These are phyloP conservation scores for Oidiodendron maius DNA, from an alignment of 495 filamentous ascomycete genomes.

Conservation along the genomic window DNA sequence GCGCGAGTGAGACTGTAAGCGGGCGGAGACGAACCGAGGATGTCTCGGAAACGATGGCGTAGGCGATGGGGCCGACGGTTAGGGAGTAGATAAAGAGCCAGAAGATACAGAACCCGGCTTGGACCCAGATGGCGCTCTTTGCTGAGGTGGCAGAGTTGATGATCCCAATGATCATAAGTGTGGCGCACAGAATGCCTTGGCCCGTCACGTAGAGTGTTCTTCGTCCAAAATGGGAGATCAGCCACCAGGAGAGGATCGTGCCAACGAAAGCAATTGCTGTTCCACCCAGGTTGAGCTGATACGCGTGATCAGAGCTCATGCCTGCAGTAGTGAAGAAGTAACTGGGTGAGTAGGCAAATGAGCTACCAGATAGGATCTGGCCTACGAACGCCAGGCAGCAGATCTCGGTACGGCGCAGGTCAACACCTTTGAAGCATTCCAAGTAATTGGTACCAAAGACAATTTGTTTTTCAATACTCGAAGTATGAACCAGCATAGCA, in stretches of 20 bases:
- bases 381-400: slow-evolving; percentile 62
- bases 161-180: slow-evolving; percentile 28
- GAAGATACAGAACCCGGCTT: slow-evolving; percentile 36
- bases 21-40: slow-evolving; percentile 6
- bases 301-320: slow-evolving; percentile 23
- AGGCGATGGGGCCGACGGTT: slow-evolving; percentile 52
- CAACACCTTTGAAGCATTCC: slow-evolving; percentile 62
- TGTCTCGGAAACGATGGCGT: slow-evolving; percentile 20
- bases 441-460: slow-evolving; percentile 50
- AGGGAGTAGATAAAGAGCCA: slow-evolving; percentile 49
- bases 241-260: slow-evolving; percentile 33
- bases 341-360: slow-evolving; percentile 63
- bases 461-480: slow-evolving; percentile 51
- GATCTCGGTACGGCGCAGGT: slow-evolving; percentile 65
- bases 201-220: slow-evolving; percentile 32
- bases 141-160: slow-evolving; percentile 23
- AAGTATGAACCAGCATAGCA: slow-evolving; percentile 51
- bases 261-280: slow-evolving; percentile 36
- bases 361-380: slow-evolving; percentile 63
- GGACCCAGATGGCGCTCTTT: background rate
- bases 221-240: slow-evolving; percentile 32
- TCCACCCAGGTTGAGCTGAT: slow-evolving; percentile 28
- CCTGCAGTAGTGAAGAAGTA: slow-evolving; percentile 39
- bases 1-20: slow-evolving; percentile 15
- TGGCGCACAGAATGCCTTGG: slow-evolving; percentile 31